Base-by-base conservation (phyloP, 2,329 filamentous ascomycete genomes). In the Penicillium aurantiogriseum region DNA sequence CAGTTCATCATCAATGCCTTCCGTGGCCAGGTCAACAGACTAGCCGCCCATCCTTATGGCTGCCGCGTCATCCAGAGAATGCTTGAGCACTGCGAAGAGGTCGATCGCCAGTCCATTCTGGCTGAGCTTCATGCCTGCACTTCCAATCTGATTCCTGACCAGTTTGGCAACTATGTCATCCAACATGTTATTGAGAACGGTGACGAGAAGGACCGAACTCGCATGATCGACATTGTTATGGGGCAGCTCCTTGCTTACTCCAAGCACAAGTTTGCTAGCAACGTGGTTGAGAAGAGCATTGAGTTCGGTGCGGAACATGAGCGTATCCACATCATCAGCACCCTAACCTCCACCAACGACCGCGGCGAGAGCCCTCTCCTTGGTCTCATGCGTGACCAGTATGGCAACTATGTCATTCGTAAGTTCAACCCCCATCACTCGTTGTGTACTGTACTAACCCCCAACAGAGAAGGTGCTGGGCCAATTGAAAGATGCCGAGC, bases 391-490 rank as follows among this genome's bases (percentile, higher is more conserved):
- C 90, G 88, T 63, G 93, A 99, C 71, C 89, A 91, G 63, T 97
- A 88, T 72, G 94, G 91, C 59, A 99, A 99, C 74, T 99, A 97
- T 71, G 93, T 97, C 6, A 89, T 97, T 60, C 93, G 92, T 96
- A 85, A 86, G 91, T 86, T 6, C 1, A 9, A 27, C n/a, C 23
- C 23, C 11, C 43, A 38, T 23, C n/a, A 17, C 33, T 35, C 33
- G 54, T 27, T 17, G 19, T 17, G 6, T 48, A 13, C 31, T 35
- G 19, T 61, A 71, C 72, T 71, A 57, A 75, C 60, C 13, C 21
- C 9, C 23, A 56, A 33, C 70, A 95, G 91, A 97, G 77, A 96
- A 92, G 77, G 82, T 97, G 5, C 80, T 96, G 35, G 80, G 77
- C 8, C 78, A 83, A 62, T 79, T 91, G 4, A 79, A 86, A 40